Evolutionary conservation across 129 eudicot species (phyloP), one percentile per base, ranked within the genome.

Genomic region (Glebionis coronaria): DNA sequence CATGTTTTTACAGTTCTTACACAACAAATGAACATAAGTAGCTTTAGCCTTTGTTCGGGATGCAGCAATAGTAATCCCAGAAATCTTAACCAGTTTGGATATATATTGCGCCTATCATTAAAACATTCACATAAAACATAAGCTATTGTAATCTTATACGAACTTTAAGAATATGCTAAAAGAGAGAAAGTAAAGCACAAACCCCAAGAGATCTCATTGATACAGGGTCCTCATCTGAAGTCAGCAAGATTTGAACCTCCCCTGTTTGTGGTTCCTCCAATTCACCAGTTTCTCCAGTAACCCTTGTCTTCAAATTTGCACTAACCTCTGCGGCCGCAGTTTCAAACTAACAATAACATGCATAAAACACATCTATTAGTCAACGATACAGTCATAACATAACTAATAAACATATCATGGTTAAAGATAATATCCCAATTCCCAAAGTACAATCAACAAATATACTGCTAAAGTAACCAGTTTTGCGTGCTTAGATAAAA

Each of bases 11-110:
- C 99, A 94, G 18, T 94, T 94, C 84, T 82, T 94, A 70, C 99
- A 94, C 72, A 90, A 64, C 67, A 94, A 78, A 40, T 92, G 83
- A 73, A 90, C 95, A 63, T 94, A 90, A 56, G 99, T 89, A 6
- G 99, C 97, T 81, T 94, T 94, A 3, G 99, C 99, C 70, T 94
- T 94, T 9, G 93, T 89, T 75, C 97, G 79, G 64, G 99, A 94
- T 19, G 99, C 99, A 68, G 99, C 99, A 56, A 94, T 87, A 14
- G 86, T 85, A 58, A 94, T 94, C 72, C 99, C 99, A 19, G 97
- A 86, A 67, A 94, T 83, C 75, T 94, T 94, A 12, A 94, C 97
- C 68, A 89, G 78, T 69, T 89, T 94, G 13, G 99, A 94, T 70
- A 94, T 89, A 47, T 86, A 89, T 79, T 89, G 99, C 56, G 99